Conservation (phyloP, 371 early-diverging fungal species). For the Ecytonucleospora hepatopenaei region DNA sequence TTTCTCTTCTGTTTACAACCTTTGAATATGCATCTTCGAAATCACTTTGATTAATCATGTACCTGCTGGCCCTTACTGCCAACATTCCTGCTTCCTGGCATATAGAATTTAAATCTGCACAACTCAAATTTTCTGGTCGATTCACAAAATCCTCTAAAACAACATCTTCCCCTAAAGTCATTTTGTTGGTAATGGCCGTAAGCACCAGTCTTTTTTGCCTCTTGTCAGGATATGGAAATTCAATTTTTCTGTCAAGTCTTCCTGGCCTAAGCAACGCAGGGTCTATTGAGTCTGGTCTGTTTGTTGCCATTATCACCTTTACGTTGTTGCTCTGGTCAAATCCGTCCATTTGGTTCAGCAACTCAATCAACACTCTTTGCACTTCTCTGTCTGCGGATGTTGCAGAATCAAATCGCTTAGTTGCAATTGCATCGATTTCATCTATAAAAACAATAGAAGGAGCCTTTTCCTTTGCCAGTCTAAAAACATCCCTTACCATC, state of each 20-base stretch:
- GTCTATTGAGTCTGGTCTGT: constrained; percentile 91
- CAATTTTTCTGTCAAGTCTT: constrained; percentile 84
- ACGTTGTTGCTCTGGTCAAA: constrained; percentile 94
- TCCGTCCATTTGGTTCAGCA: constrained; percentile 99
- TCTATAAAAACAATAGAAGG: constrained; percentile 91
- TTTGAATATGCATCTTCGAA: constrained; percentile 73
- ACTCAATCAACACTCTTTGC: constrained; percentile 90
- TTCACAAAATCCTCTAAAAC: constrained; percentile 93
- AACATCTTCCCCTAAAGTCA: constrained; percentile 92
- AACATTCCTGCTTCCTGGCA: constrained; percentile 99
- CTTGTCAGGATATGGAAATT: constrained; percentile 83
- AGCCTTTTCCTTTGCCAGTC: constrained; percentile 63
- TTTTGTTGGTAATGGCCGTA: constrained; percentile 84
- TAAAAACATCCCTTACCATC: constrained; percentile 58
- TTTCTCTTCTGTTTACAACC: constrained; percentile 50
- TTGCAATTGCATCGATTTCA: constrained; percentile 90
- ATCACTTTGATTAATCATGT: constrained; percentile 86
- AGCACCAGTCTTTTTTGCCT: constrained; percentile 96
- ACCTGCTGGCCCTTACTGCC: constrained; percentile 87
- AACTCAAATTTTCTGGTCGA: constrained; percentile 86
- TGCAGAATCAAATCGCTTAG: constrained; percentile 97
- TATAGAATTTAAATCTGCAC: constrained; percentile 96
- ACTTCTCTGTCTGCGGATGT: constrained; percentile 99
- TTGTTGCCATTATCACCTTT: constrained; percentile 99
- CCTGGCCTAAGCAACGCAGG: constrained; percentile 86